Percentiles rank a stretch among this genome's conserved stretches.
These are phyloP conservation scores for Talaromyces sp. DNA, from an alignment of 2,329 filamentous ascomycete species.

Conservation along the genomic window DNA sequence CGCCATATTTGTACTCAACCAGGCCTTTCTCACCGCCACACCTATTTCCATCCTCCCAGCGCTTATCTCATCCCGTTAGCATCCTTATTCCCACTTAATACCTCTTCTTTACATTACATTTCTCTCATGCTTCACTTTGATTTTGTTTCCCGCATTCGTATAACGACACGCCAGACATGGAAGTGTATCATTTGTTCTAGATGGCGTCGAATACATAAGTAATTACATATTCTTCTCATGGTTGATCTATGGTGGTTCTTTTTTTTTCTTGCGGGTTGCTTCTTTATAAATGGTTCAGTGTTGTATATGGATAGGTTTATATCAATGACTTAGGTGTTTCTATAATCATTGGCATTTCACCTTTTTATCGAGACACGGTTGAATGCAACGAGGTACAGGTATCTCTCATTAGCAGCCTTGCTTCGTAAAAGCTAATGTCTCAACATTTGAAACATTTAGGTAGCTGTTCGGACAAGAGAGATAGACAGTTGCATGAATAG, in stretches of 20 bases:
- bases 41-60: background rate
- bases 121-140: background rate
- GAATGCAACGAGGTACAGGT: too few species aligned
- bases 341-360: background rate
- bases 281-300: background rate
- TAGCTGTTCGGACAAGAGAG: too few species aligned
- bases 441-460: too few species aligned
- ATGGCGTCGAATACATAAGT: background rate
- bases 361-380: too few species aligned
- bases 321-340: background rate
- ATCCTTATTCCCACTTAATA: conserved; percentile 3
- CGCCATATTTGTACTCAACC: background rate
- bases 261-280: background rate
- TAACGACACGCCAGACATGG: background rate
- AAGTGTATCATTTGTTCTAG: background rate
- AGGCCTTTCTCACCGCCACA: background rate
- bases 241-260: background rate
- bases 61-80: background rate
- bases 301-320: background rate
- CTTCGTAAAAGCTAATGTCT: too few species aligned
- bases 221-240: background rate
- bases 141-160: background rate
- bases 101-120: background rate
- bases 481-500: too few species aligned
- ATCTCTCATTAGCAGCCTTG: too few species aligned